Evolutionary conservation across 2,329 filamentous ascomycete genomes (phyloP).

Genomic region (Xylariaceae sp.): DNA sequence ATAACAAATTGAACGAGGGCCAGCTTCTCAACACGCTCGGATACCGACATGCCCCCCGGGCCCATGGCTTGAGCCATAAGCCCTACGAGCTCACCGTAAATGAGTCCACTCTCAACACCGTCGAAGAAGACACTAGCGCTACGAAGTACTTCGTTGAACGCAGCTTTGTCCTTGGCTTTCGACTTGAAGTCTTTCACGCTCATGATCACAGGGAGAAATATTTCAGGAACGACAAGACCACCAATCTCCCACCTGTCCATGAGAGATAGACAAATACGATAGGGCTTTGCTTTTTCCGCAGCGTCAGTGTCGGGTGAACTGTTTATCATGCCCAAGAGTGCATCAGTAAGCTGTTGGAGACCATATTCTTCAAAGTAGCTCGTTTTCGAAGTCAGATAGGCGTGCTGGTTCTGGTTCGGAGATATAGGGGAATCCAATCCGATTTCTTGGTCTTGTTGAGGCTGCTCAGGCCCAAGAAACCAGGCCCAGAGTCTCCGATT

Average conservation of each 20-base stretch:
- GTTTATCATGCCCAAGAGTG: conserved; percentile 71
- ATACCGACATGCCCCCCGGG: conserved; percentile 37
- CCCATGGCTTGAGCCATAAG: conserved; percentile 58
- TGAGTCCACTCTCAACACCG: conserved; percentile 87
- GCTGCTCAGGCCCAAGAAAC: conserved; percentile 75
- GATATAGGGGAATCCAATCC: conserved; percentile 41
- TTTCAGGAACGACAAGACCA: conserved; percentile 75
- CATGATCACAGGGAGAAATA: conserved; percentile 80
- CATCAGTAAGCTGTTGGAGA: conserved; percentile 64
- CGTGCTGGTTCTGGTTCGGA: conserved; percentile 39
- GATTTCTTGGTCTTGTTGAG: conserved; percentile 43
- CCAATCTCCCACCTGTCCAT: conserved; percentile 99
- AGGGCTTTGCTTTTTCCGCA: conserved; percentile 72
- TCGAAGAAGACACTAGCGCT: conserved; percentile 97
- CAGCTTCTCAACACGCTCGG: conserved; percentile 57
- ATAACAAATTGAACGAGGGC: conserved; percentile 76
- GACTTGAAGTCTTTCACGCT: conserved; percentile 72
- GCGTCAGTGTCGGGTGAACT: conserved; percentile 45
- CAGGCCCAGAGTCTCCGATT: conserved; percentile 94
- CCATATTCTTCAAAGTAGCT: conserved; percentile 82
- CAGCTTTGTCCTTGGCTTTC: conserved; percentile 56
- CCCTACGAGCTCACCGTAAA: conserved; percentile 76
- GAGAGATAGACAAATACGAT: conserved; percentile 84
- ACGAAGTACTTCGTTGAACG: conserved; percentile 80
- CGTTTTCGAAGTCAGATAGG: conserved; percentile 53